Evolutionary conservation across 2,329 filamentous ascomycete species (phyloP).

Genomic region (Blastomyces parvus): DNA sequence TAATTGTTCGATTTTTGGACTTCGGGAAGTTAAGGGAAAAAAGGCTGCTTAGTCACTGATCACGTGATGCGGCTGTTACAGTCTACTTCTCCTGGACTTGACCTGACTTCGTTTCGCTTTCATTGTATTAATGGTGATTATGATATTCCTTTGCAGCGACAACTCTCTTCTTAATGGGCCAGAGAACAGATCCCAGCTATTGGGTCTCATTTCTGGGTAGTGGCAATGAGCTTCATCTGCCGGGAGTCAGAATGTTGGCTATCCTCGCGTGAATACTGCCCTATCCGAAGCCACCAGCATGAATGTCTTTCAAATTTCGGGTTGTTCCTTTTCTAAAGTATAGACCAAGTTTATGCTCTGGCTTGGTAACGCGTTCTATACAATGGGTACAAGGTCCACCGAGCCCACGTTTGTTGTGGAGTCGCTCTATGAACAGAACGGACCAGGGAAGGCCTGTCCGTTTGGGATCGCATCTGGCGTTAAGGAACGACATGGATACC

Average conservation of each 20-base stretch:
- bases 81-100: background rate
- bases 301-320: background rate
- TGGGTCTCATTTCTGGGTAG: background rate
- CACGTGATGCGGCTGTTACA: background rate
- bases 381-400: background rate
- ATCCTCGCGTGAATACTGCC: background rate
- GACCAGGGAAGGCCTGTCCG: background rate
- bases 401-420: background rate
- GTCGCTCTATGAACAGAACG: background rate
- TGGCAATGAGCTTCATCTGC: background rate
- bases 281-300: no score
- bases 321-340: background rate
- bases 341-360: background rate
- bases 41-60: background rate
- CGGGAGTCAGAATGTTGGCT: background rate
- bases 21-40: constrained; percentile 36
- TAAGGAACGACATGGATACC: background rate
- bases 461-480: background rate
- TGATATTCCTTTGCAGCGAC: background rate
- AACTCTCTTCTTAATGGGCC: background rate
- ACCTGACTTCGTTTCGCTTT: background rate
- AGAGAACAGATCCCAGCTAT: background rate
- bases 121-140: background rate
- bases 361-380: background rate
- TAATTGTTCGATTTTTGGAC: constrained; percentile 17